Evolutionary conservation across 2,329 filamentous ascomycete genomes (phyloP), one percentile per base, ranked within the genome.

Genomic region (Microascus cirrosus): DNA sequence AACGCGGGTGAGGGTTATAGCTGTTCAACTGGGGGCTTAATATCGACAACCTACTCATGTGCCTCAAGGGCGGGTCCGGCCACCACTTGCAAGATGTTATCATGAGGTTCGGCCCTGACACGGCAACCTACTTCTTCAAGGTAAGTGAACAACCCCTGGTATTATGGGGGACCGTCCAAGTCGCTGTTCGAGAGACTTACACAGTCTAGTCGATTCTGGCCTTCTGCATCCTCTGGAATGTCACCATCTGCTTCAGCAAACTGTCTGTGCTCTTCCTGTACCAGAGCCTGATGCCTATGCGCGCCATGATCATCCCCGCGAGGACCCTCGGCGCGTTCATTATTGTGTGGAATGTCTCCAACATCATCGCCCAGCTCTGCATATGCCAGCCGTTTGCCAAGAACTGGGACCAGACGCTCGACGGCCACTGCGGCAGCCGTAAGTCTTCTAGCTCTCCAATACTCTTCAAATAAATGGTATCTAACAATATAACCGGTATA

Each of bases 321-420:
- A 15, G 20, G 15, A 25, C 15, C 45, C 25, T 56, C 18, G 45
- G 42, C 22, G 32, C 11, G 3, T 56, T 56, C 45, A 56, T 56
- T 20, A 35, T 56, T 4, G 39, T 56, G 18, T 56, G 45, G 55
- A 56, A 56, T 45, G 35, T 45, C 12, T 25, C 24, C 45, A 56
- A 56, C 45, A 56, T 56, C 34, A 45, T 56, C 25, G 45, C 24
- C 25, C 55, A 56, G 45, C 42, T 56, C 45, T 42, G 73, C 42
- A 69, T 73, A 54, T 74, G 71, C 60, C 64, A 58, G n/a, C 72
- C 71, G 1, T 63, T 74, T 34, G 64, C 66, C 10, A 68, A 66
- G 54, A 69, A 66, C 53, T 74, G 71, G 70, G 62, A 72, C 57
- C 66, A 61, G 18, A 67, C 68, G 48, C 24, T 56, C 22, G 67